A percentile compares a stretch with the other conserved stretches of the same genome.
Conservation (phyloP, 2,329 filamentous ascomycete genomes). For the Diaporthe batatas region DNA sequence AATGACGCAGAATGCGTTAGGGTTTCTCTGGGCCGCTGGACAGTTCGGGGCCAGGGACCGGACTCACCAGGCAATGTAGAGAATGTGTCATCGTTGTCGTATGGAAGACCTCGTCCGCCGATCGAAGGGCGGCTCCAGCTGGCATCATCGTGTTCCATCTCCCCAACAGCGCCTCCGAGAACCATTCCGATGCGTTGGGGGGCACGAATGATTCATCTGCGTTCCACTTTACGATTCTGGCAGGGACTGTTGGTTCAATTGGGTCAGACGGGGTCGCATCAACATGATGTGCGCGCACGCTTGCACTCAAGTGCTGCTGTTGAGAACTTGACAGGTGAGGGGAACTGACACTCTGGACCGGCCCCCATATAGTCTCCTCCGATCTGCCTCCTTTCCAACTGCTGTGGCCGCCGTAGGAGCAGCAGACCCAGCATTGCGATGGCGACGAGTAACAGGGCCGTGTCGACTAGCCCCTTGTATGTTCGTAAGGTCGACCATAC, state of each 20-base stretch:
- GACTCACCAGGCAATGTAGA: constrained; percentile 55
- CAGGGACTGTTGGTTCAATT: constrained; percentile 49
- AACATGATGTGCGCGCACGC: constrained; percentile 36
- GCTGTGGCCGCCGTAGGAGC: constrained; percentile 42
- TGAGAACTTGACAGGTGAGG: too few species aligned
- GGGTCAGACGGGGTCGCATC: constrained; percentile 22
- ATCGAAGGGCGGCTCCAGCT: constrained; percentile 26
- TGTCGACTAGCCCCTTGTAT: constrained; percentile 52
- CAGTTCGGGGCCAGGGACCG: not conserved
- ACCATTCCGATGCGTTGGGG: constrained; percentile 55
- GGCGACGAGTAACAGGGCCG: constrained; percentile 50
- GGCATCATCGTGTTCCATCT: constrained; percentile 58
- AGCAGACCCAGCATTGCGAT: constrained; percentile 47
- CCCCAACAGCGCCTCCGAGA: constrained; percentile 52
- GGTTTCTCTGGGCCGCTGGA: not conserved
- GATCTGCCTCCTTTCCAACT: constrained; percentile 49
- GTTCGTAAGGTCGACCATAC: constrained; percentile 42
- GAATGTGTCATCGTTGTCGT: constrained; percentile 58
- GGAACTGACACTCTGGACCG: constrained; percentile 52
- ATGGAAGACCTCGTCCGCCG: constrained; percentile 51
- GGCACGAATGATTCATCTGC: constrained; percentile 56
- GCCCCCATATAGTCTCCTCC: constrained; percentile 55
- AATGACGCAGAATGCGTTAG: constrained; percentile 17
- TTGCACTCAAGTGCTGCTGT: constrained; percentile 20
- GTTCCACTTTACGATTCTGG: constrained; percentile 54